Conservation (phyloP, 2,329 filamentous ascomycete species). For the Coccinonectria pachysandricola region DNA sequence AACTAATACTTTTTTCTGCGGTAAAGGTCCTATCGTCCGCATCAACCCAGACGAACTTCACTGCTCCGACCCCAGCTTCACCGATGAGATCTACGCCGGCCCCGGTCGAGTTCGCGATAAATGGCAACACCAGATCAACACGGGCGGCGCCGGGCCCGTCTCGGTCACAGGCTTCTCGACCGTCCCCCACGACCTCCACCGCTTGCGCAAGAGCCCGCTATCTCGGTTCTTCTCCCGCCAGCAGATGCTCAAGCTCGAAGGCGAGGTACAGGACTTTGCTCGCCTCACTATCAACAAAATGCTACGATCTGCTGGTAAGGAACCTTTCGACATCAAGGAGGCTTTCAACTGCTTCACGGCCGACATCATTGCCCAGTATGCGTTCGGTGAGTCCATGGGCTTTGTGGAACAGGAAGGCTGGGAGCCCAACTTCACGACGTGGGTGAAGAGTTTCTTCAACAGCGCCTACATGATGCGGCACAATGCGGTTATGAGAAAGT, state of each 20-base stretch:
- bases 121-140: constrained; percentile 12
- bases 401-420: constrained; percentile 20
- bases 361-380: constrained; percentile 28
- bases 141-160: constrained; percentile 3
- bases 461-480: constrained; percentile 25
- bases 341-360: constrained; percentile 29
- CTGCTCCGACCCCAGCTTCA: constrained; percentile 25
- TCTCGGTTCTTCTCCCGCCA: constrained; percentile 25
- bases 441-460: constrained; percentile 22
- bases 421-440: constrained; percentile 27
- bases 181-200: constrained; percentile 23
- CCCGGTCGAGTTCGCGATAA: constrained; percentile 18
- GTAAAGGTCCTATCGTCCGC: constrained; percentile 28
- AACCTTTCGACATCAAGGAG: constrained; percentile 23
- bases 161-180: constrained; percentile 9
- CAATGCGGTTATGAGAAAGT: constrained; percentile 17
- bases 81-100: constrained; percentile 27
- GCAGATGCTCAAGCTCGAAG: constrained; percentile 20
- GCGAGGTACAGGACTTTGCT: constrained; percentile 15
- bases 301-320: constrained; percentile 13
- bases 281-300: constrained; percentile 21
- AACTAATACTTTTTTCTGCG: too few relatives aligned
- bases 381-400: constrained; percentile 28
- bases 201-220: constrained; percentile 19
- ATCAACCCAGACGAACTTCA: constrained; percentile 31